Evolutionary conservation across 805 yeast genomes (phyloP).

Genomic region (Huiozyma sinensis): DNA sequence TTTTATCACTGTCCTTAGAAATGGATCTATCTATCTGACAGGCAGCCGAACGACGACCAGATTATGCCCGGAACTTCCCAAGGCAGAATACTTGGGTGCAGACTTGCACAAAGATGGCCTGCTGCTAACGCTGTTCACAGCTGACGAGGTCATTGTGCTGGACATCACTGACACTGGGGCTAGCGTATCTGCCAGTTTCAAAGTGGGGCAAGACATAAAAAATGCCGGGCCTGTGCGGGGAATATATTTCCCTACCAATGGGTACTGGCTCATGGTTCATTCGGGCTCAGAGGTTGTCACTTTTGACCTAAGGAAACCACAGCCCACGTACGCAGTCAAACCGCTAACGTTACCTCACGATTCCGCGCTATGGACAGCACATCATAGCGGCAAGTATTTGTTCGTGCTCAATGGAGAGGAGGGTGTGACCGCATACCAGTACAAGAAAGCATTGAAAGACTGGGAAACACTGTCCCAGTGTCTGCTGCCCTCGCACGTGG

Average conservation of each 20-base stretch:
- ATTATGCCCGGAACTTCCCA: not conserved
- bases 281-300: constrained; percentile 10
- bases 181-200: constrained; percentile 8
- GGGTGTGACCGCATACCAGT: not conserved
- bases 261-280: constrained; percentile 24
- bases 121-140: constrained; percentile 20
- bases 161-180: constrained; percentile 10
- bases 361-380: not conserved
- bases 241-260: constrained; percentile 18
- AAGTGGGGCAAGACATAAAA: not conserved
- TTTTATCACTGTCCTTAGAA: not conserved
- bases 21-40: not conserved
- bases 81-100: not conserved
- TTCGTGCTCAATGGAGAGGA: not conserved
- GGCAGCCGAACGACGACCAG: too few relatives aligned
- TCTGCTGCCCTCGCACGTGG: not conserved
- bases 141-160: constrained; percentile 4
- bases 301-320: constrained; percentile 21
- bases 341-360: constrained; percentile 4
- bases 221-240: too few relatives aligned
- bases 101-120: constrained; percentile 31
- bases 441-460: not conserved
- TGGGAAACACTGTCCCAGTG: not conserved
- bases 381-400: constrained; percentile 4
- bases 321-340: constrained; percentile 12